phyloP scores from a whole-genome alignment of 441 rosid genomes.

The Brassica balearica region DNA sequence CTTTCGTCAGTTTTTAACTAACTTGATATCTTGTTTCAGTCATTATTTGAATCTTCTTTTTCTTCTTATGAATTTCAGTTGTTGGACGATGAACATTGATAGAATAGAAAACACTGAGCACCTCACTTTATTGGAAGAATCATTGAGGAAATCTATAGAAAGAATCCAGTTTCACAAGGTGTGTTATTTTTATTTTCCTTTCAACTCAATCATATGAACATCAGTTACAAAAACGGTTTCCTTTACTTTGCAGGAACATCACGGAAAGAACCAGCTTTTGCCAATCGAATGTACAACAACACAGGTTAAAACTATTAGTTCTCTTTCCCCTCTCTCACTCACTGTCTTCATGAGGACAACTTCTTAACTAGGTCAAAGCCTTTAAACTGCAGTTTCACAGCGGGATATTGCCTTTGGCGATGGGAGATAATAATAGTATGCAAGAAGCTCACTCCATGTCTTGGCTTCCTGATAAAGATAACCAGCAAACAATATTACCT shows the following conservation, averaged over 20 bases:
- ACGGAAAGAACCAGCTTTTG: constrained; percentile 60
- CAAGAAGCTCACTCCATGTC: constrained; percentile 65
- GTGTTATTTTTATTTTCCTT: constrained; percentile 27
- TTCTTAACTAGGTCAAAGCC: no score
- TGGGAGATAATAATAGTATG: constrained; percentile 45
- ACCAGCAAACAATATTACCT: constrained; percentile 60
- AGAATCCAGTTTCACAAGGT: constrained; percentile 65
- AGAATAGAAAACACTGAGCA: constrained; percentile 70
- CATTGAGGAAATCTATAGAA: constrained; percentile 66
- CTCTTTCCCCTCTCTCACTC: no score
- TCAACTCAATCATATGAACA: constrained; percentile 9
- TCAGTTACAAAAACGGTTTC: background rate
- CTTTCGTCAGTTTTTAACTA: background rate
- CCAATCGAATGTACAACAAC: constrained; percentile 54
- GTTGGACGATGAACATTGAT: constrained; percentile 74
- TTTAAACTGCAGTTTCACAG: no score
- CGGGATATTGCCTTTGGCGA: constrained; percentile 42
- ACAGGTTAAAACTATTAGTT: constrained; percentile 47
- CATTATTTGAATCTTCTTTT: background rate
- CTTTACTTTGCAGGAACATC: constrained; percentile 59
- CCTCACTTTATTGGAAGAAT: constrained; percentile 79
- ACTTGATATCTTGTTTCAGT: constrained; percentile 25
- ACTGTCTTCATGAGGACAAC: no score
- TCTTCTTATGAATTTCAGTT: constrained; percentile 54
- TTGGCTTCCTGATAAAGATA: constrained; percentile 71